Evolutionary conservation across 495 filamentous ascomycete genomes (phyloP).

Genomic region (Hyaloscypha finlandica): DNA sequence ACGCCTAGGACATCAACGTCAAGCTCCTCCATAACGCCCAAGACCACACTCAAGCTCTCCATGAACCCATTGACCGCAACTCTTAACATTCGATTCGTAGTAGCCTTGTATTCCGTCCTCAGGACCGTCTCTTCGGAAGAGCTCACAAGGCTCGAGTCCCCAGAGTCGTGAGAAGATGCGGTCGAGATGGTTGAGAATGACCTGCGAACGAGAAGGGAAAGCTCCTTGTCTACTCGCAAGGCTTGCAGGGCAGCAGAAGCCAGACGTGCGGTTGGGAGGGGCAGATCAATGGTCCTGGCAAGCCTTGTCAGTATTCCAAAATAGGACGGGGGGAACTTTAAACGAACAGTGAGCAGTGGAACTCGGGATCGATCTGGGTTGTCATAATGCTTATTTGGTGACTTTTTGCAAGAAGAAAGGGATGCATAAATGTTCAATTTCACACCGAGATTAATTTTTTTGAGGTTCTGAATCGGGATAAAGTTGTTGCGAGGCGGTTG

Average conservation of each 20-base stretch:
- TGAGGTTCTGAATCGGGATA: background rate
- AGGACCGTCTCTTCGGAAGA: slow-evolving; percentile 56
- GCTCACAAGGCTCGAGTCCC: slow-evolving; percentile 5
- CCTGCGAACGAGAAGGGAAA: slow-evolving; percentile 80
- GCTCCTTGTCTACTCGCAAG: slow-evolving; percentile 82
- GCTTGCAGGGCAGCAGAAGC: slow-evolving; percentile 75
- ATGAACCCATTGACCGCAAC: slow-evolving; percentile 99
- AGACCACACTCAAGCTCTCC: slow-evolving; percentile 80
- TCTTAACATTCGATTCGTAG: slow-evolving; percentile 93
- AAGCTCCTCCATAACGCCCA: slow-evolving; percentile 85
- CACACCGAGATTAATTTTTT: background rate
- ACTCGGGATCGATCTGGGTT: slow-evolving; percentile 47
- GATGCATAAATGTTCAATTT: background rate
- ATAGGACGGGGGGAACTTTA: slow-evolving; percentile 8
- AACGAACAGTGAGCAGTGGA: slow-evolving; percentile 70
- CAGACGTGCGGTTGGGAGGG: slow-evolving; percentile 80
- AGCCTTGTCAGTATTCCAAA: background rate
- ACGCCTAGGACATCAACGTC: slow-evolving; percentile 77
- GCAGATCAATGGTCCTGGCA: slow-evolving; percentile 72
- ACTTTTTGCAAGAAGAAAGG: background rate
- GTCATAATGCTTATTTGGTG: slow-evolving; percentile 32
- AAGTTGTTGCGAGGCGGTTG: background rate
- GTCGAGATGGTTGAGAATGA: slow-evolving; percentile 58
- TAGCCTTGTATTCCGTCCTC: slow-evolving; percentile 77
- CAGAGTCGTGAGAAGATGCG: slow-evolving; percentile 30